Evolutionary conservation across 805 yeast species (phyloP).

Genomic region (Schizosaccharomyces pombe): DNA sequence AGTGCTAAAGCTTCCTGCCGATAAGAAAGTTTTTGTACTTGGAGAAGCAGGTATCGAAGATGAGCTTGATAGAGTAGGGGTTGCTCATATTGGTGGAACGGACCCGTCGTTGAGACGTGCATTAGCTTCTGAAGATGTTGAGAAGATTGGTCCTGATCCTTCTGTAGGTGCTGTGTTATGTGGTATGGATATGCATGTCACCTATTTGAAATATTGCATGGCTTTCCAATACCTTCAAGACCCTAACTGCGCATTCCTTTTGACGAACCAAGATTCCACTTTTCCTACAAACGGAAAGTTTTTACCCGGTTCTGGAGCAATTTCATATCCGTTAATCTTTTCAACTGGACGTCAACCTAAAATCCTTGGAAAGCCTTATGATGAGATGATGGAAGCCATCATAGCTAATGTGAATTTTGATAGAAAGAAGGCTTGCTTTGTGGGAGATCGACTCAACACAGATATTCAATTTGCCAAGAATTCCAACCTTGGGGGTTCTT

Average conservation of each 20-base stretch:
- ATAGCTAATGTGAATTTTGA: slow-evolving; percentile 37
- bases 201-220: slow-evolving; percentile 58
- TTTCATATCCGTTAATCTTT: slow-evolving; percentile 50
- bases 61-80: slow-evolving; percentile 57
- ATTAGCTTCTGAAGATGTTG: slow-evolving; percentile 24
- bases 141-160: slow-evolving; percentile 32
- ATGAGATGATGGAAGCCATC: slow-evolving; percentile 75
- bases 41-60: slow-evolving; percentile 74
- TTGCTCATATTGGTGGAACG: slow-evolving; percentile 57
- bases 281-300: slow-evolving; percentile 71
- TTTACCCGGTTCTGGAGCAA: slow-evolving; percentile 88
- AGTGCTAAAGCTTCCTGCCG: slow-evolving; percentile 48
- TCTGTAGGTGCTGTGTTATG: slow-evolving; percentile 71
- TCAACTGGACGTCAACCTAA: slow-evolving; percentile 67
- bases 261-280: slow-evolving; percentile 87
- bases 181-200: slow-evolving; percentile 56
- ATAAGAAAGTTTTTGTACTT: slow-evolving; percentile 63
- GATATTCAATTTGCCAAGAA: slow-evolving; percentile 79
- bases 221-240: slow-evolving; percentile 60
- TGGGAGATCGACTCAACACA: slow-evolving; percentile 86
- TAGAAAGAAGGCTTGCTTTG: slow-evolving; percentile 48
- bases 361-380: slow-evolving; percentile 82
- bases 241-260: slow-evolving; percentile 48
- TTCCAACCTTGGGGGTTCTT: slow-evolving; percentile 57
- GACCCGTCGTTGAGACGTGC: slow-evolving; percentile 33